Base-by-base conservation (phyloP, 805 yeast species). In the Lachancea nothofagi region DNA sequence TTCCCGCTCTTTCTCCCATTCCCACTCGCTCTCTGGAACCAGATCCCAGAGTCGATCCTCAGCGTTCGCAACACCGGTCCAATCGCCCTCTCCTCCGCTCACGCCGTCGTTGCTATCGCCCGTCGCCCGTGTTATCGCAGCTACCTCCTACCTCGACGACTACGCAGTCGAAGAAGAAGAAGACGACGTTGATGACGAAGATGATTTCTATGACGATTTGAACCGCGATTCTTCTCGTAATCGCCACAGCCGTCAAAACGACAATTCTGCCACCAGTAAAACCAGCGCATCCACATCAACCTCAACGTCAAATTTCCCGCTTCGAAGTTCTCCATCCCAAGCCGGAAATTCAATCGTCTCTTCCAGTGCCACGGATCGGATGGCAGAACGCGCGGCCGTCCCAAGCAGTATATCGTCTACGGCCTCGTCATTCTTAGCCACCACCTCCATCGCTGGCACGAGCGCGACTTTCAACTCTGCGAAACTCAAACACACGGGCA, bases 401-500 rank as follows among this genome's bases (percentile, higher is more conserved):
- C 21, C 34, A 3, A n/a, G 15, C 4, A 38, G 32, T 24, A 23
- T 27, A 14, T 33, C 42, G 12, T 38, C 42, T 12, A 39, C 41
- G 10, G 37, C 42, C 8, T 38, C 42, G 13, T 35, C 41, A 29
- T 35, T 35, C 7, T 40, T 42, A 4, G 31, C 43, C 23, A 20
- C 40, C 10, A 31, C 40, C 24, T 36, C 39, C 25, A 26, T 33
- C n/a, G n/a, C n/a, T n/a, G n/a, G n/a, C n/a, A n/a, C 32, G 6
- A 22, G 37, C 27, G 42, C 36, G 8, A 38, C 37, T 5, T 38
- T 39, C 20, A 35, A 34, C 27, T 38, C 46, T 10, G 29, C 33
- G 12, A 36, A 31, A 33, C 41, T 40, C 28, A 43, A 40, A n/a
- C 30, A 38, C 25, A 35, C 46, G 13, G 43, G 42, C 29, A 43